Evolutionary conservation across 2,329 filamentous ascomycete species (phyloP), one percentile per base, ranked within the genome.

Genomic region (Emmonsiellopsis sp.): DNA sequence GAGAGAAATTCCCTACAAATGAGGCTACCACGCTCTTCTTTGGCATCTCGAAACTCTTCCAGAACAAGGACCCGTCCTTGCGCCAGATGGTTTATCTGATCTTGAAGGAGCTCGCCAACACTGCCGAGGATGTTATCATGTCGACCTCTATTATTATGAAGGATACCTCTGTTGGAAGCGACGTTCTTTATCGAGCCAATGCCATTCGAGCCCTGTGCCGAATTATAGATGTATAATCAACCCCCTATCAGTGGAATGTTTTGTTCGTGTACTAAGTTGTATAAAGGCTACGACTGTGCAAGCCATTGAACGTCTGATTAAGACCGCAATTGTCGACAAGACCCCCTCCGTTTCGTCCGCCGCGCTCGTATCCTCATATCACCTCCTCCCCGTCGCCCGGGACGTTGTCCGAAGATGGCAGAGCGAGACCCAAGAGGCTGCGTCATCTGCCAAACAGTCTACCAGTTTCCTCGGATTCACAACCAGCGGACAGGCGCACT

Each of bases 131-230:
- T 79, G 94, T 96, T 60, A 98, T 98, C 70, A 97, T 98, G 93
- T 93, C 96, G 57, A 98, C 93, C 14, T 95, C 89, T 74, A 96
- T 92, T 62, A 96, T 98, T 63, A 98, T 97, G 93, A 98, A 98
- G 78, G 93, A 98, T 71, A 96, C 92, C 9, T 90, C 91, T 51
- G 90, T 94, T 58, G 88, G 91, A 65, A 96, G 89, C 66, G 93
- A 97, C 68, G 86, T 91, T 51, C 84, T 96, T 53, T 96, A 91
- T 77, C 82, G 93, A 65, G 89, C 93, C 51, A 98, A 98, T 75
- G 92, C 93, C 58, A 97, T 97, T 68, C 82, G 93, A 63, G 91
- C 92, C 40, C 78, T 97, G 61, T 97, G 92, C 76, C 86, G 93
- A 61, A 95, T 98, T 67, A 97, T 97, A 67, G 90, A 96, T 76